Base-by-base conservation (phyloP, 1,284 basidiomycete species). In the Pseudozyma sp. region DNA sequence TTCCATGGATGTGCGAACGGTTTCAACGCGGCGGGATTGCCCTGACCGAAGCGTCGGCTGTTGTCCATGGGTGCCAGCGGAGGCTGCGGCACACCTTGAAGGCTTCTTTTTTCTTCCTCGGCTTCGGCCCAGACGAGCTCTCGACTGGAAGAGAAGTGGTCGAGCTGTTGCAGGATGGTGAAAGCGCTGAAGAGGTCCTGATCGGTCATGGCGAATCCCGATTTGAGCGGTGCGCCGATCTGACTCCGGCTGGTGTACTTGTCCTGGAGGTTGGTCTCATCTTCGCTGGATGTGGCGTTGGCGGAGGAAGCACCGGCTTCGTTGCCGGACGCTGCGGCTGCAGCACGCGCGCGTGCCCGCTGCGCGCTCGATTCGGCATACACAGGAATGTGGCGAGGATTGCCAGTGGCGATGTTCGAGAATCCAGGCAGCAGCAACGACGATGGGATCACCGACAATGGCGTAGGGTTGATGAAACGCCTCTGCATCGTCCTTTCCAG, bases 41-140 rank as follows among this genome's bases (percentile, higher is more conserved):
- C 65, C 44, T 67, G 68, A 3, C 59, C 58, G 16, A 68, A 67
- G 0, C 72, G 44, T 35, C 67, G 53, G 11, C 5, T 52, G 33
- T 35, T 49, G 35, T 75, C 74, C 54, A 61, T 55, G 7, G 29
- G 35, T 14, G 44, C 5, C 37, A 67, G 14, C 30, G 60, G 56
- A 5, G 51, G 39, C 29, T 62, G 67, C 14, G 64, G 34, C 6
- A 19, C 19, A 5, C 54, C 60, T n/a, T 62, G 62, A 11, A 69
- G 17, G 17, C 58, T 52, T 42, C 65, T 46, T 53, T 78, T 79
- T 49, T 80, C 78, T 14, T 62, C 70, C 37, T 80, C 76, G 7
- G 74, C 63, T 42, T 80, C 79, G n/a, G 63, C 51, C 79, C 79
- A 81, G n/a, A 80, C 24, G 14, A 78, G 52, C 31, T 70, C 70